Evolutionary conservation across 345 rosid genomes (phyloP).

Genomic region (Boechera stricta): DNA sequence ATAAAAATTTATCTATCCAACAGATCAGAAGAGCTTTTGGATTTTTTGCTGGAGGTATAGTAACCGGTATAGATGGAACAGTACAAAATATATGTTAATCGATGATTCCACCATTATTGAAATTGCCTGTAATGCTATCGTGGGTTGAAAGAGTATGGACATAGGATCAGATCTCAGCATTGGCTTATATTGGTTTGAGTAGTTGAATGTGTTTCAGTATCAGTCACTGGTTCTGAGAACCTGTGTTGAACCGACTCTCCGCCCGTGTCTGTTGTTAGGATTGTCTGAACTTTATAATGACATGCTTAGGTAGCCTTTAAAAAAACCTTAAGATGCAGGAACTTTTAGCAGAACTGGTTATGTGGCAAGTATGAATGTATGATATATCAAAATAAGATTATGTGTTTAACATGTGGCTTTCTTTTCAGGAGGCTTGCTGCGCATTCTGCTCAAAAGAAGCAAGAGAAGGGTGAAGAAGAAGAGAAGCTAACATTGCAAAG

Average conservation of each 20-base stretch:
- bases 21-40: too few relatives aligned
- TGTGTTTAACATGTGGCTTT: neutral
- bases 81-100: too few relatives aligned
- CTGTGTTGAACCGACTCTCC: neutral
- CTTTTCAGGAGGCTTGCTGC: constrained; percentile 68
- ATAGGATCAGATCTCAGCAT: too few relatives aligned
- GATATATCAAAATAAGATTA: neutral
- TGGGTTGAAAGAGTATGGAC: too few relatives aligned
- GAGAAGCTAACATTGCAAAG: constrained; percentile 62
- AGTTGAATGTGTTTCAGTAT: neutral
- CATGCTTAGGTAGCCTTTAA: neutral
- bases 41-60: too few relatives aligned
- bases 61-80: too few relatives aligned
- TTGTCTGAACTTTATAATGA: neutral
- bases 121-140: too few relatives aligned
- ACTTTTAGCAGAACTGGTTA: neutral
- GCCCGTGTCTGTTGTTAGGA: neutral
- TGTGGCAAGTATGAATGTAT: neutral
- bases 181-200: neutral
- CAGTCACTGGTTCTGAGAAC: neutral
- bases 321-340: neutral
- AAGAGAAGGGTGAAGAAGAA: constrained; percentile 77
- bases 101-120: too few relatives aligned
- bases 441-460: constrained; percentile 68
- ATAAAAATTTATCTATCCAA: too few relatives aligned